Conservation (phyloP, 345 rosid species). For the Cardamine resedifolia region DNA sequence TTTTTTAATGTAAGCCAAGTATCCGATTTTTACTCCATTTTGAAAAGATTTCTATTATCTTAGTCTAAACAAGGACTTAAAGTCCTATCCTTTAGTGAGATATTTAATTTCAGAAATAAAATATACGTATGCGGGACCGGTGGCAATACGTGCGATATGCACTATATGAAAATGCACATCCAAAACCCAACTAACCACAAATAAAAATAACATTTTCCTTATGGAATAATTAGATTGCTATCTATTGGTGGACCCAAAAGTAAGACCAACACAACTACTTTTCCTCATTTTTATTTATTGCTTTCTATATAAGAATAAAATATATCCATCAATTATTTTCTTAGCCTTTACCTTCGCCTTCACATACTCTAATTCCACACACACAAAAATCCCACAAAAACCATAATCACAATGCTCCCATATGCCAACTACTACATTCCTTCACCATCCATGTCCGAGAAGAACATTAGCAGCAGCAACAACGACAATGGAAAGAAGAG, state of each 20-base stretch:
- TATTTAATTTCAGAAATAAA: slow-evolving; percentile 17
- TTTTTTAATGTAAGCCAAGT: not conserved
- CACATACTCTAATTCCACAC: slow-evolving; percentile 7
- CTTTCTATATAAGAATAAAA: not conserved
- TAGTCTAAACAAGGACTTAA: slow-evolving; percentile 1
- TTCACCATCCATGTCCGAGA: slow-evolving; percentile 22
- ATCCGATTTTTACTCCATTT: not conserved
- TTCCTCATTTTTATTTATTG: slow-evolving; percentile 7
- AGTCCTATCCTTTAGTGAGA: slow-evolving; percentile 14
- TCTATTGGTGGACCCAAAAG: slow-evolving; percentile 34
- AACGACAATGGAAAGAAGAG: not conserved
- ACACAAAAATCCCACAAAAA: not conserved
- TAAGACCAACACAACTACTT: slow-evolving; percentile 29
- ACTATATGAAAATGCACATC: slow-evolving; percentile 4
- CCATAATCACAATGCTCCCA: slow-evolving; percentile 35
- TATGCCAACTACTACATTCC: slow-evolving; percentile 33
- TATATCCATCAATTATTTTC: slow-evolving; percentile 7
- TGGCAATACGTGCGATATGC: slow-evolving; percentile 26
- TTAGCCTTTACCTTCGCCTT: slow-evolving; percentile 9
- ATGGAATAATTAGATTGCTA: slow-evolving; percentile 29
- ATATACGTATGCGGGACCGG: slow-evolving; percentile 20
- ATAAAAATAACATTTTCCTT: slow-evolving; percentile 14
- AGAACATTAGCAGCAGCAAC: slow-evolving; percentile 1
- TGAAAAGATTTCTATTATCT: not conserved
- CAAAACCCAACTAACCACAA: slow-evolving; percentile 25